Evolutionary conservation across 73 alveolate genomes (phyloP).

Genomic region (Stentor roeselii): DNA sequence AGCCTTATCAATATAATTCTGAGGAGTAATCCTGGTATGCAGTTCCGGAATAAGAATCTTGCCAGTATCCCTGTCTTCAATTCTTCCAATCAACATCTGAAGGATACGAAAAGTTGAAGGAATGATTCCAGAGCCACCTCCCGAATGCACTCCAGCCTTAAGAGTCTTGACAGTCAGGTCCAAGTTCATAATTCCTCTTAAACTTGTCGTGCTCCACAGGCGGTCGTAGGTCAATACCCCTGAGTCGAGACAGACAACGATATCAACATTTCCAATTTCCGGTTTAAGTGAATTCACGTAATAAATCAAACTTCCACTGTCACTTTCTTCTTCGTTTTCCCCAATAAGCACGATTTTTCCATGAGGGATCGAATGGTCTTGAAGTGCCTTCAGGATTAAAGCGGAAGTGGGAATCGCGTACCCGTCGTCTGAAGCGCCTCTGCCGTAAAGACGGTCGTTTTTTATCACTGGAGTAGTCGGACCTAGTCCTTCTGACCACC

Average conservation of each 20-base stretch:
- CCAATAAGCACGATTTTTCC: slow-evolving; percentile 80
- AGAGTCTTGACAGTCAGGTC: slow-evolving; percentile 72
- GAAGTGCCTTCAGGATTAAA: slow-evolving; percentile 36
- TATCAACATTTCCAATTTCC: slow-evolving; percentile 71
- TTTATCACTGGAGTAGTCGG: slow-evolving; percentile 88
- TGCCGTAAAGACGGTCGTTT: slow-evolving; percentile 80
- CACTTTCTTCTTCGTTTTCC: slow-evolving; percentile 96
- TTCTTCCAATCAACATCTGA: slow-evolving; percentile 56
- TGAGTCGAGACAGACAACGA: slow-evolving; percentile 90
- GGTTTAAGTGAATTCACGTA: slow-evolving; percentile 62
- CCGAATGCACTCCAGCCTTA: slow-evolving; percentile 68
- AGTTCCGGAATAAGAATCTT: slow-evolving; percentile 39
- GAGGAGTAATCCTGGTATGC: slow-evolving; percentile 50
- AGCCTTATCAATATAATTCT: slow-evolving; percentile 21
- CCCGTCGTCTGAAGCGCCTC: slow-evolving; percentile 93
- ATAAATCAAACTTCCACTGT: slow-evolving; percentile 71
- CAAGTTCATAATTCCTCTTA: slow-evolving; percentile 78
- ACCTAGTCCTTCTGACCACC: slow-evolving; percentile 89
- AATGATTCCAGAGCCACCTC: slow-evolving; percentile 66
- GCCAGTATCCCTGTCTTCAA: slow-evolving; percentile 70
- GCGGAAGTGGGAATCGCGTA: slow-evolving; percentile 50
- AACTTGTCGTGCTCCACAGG: slow-evolving; percentile 86
- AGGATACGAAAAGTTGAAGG: slow-evolving; percentile 69
- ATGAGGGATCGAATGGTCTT: slow-evolving; percentile 42
- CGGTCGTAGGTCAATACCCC: slow-evolving; percentile 56